Conservation (phyloP, 2,329 filamentous ascomycete species). For the Sclerotinia glacialis region DNA sequence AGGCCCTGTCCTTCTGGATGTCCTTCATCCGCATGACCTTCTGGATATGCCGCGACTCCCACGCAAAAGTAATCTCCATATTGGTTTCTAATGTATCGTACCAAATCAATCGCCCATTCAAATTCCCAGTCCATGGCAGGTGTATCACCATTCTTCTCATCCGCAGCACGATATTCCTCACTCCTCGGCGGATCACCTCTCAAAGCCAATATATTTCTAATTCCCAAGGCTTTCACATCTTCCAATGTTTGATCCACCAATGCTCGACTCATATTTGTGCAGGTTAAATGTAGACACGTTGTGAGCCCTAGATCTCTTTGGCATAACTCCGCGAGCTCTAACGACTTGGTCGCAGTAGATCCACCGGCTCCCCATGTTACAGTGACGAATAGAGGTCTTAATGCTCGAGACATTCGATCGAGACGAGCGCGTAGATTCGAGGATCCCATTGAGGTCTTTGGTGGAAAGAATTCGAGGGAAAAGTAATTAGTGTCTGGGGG, state of each 20-base stretch:
- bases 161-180: constrained; percentile 77
- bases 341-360: constrained; percentile 83
- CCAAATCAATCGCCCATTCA: constrained; percentile 82
- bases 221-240: constrained; percentile 84
- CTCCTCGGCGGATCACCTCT: constrained; percentile 86
- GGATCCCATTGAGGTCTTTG: constrained; percentile 94
- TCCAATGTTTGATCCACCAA: constrained; percentile 86
- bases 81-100: constrained; percentile 79
- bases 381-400: constrained; percentile 91
- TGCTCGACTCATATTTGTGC: constrained; percentile 91
- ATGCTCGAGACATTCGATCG: constrained; percentile 87
- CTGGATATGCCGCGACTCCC: constrained; percentile 90
- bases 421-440: constrained; percentile 90
- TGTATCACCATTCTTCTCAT: constrained; percentile 54
- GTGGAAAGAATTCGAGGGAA: constrained; percentile 98
- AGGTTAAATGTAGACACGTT: constrained; percentile 93
- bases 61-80: constrained; percentile 96
- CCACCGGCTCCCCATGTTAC: constrained; percentile 98
- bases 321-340: constrained; percentile 92
- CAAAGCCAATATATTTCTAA: constrained; percentile 89
- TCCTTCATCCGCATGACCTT: constrained; percentile 89
- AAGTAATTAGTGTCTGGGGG: constrained; percentile 81
- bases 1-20: constrained; percentile 68
- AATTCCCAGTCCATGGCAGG: constrained; percentile 61
- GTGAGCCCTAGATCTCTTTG: constrained; percentile 89